phyloP scores from a whole-genome alignment of 106 monocot genomes.

The Dendrobium nobile region DNA sequence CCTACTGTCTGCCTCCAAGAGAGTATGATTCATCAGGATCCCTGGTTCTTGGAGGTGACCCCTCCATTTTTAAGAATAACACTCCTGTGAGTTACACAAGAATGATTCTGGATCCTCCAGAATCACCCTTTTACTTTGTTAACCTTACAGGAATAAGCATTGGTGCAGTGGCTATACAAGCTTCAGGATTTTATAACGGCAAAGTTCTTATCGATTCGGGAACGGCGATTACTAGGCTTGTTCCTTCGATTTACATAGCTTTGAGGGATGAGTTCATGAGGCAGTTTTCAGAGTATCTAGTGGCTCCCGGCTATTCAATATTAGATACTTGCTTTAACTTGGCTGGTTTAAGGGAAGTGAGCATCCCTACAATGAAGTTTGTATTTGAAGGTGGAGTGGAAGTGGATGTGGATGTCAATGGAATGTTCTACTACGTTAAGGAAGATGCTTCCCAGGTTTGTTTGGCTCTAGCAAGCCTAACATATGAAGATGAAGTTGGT shows the following conservation, averaged over 20 bases:
- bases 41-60: constrained; percentile 8
- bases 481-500: constrained; percentile 48
- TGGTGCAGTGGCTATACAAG: constrained; percentile 40
- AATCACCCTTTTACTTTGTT: constrained; percentile 54
- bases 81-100: constrained; percentile 13
- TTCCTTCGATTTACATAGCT: constrained; percentile 57
- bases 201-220: constrained; percentile 70
- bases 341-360: constrained; percentile 34
- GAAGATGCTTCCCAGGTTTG: constrained; percentile 78
- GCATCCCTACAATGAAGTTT: constrained; percentile 42
- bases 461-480: constrained; percentile 50
- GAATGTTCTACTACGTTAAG: constrained; percentile 69
- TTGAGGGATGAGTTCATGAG: constrained; percentile 52
- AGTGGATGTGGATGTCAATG: constrained; percentile 50
- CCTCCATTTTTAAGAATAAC: constrained; percentile 13
- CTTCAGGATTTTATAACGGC: constrained; percentile 21
- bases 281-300: constrained; percentile 43
- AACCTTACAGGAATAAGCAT: constrained; percentile 60
- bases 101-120: constrained; percentile 31
- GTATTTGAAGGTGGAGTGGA: constrained; percentile 52
- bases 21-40: constrained; percentile 27
- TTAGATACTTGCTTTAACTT: constrained; percentile 60
- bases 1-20: constrained; percentile 54
- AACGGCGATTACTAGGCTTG: constrained; percentile 69
- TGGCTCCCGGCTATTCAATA: constrained; percentile 36